Conservation (phyloP, 1,139 yeast species). For the Zygosaccharomyces sapae region DNA sequence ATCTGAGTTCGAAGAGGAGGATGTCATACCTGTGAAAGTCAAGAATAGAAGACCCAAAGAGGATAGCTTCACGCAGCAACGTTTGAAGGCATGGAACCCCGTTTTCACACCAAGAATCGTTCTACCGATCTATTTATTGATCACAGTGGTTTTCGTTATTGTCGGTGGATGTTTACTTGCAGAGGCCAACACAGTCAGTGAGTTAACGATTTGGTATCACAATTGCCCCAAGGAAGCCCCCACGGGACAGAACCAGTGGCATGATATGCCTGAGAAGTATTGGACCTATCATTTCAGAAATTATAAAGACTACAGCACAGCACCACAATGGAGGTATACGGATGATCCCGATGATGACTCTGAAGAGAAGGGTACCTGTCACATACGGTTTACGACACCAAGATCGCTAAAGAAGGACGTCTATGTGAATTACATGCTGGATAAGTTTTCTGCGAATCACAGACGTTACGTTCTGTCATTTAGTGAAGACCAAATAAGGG, state of each 20-base stretch:
- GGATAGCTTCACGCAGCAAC: constrained; percentile 65
- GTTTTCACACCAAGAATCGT: constrained; percentile 89
- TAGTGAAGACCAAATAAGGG: constrained; percentile 85
- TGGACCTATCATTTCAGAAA: constrained; percentile 51
- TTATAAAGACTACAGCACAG: constrained; percentile 33
- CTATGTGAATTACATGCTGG: constrained; percentile 72
- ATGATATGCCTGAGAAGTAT: constrained; percentile 59
- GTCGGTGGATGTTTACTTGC: constrained; percentile 88
- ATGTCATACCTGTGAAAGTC: constrained; percentile 34
- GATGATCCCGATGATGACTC: constrained; percentile 46
- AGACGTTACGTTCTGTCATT: constrained; percentile 88
- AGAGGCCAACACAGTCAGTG: constrained; percentile 74
- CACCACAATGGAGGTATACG: constrained; percentile 65
- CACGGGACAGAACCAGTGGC: constrained; percentile 44
- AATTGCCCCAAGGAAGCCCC: constrained; percentile 64
- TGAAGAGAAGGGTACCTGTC: constrained; percentile 58
- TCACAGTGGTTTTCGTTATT: constrained; percentile 84
- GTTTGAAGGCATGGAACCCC: constrained; percentile 59
- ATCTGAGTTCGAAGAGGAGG: constrained; percentile 37
- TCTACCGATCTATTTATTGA: constrained; percentile 67
- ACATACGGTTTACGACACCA: constrained; percentile 75
- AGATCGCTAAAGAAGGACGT: constrained; percentile 70
- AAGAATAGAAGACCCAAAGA: constrained; percentile 61
- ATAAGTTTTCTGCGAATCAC: constrained; percentile 87
- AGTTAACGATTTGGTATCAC: constrained; percentile 74